A percentile compares a stretch with the other conserved stretches of the same genome.
Evolutionary conservation across 257 asterid genomes (phyloP).

Genomic region (Scutellaria galericulata): DNA sequence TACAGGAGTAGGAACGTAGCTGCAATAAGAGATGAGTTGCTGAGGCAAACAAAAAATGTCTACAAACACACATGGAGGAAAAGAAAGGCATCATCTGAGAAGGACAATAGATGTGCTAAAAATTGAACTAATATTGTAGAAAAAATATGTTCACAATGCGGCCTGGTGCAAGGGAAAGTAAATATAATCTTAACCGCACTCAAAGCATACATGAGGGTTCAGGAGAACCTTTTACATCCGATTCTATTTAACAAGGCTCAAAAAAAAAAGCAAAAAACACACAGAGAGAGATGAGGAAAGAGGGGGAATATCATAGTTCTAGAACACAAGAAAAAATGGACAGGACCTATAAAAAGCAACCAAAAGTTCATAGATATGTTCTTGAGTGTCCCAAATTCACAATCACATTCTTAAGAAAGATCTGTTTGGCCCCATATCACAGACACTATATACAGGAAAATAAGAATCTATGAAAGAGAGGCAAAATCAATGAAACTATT

Average conservation of each 20-base stretch:
- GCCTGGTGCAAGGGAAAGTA: neutral
- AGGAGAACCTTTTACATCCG: neutral
- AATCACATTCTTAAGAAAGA: conserved; percentile 11
- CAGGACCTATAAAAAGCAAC: conserved; percentile 1
- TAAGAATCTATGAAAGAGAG: neutral
- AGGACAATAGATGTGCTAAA: neutral
- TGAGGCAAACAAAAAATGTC: conserved; percentile 11
- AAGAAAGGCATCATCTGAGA: neutral
- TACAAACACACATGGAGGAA: neutral
- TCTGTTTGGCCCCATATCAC: neutral
- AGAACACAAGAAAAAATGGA: neutral
- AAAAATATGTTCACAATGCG: conserved; percentile 9
- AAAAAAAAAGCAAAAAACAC: neutral
- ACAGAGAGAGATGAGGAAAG: neutral
- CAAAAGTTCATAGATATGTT: neutral
- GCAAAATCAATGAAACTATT: neutral
- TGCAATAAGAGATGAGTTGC: conserved; percentile 44
- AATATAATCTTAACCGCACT: neutral
- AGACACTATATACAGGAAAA: neutral
- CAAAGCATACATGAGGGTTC: neutral
- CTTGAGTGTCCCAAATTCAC: conserved; percentile 5
- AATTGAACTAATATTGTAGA: neutral
- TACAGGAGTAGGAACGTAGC: conserved; percentile 89
- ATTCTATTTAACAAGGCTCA: neutral
- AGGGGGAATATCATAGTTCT: neutral